Base-by-base conservation (phyloP, 2,329 filamentous ascomycete genomes). In the Macrophomina phaseolina region DNA sequence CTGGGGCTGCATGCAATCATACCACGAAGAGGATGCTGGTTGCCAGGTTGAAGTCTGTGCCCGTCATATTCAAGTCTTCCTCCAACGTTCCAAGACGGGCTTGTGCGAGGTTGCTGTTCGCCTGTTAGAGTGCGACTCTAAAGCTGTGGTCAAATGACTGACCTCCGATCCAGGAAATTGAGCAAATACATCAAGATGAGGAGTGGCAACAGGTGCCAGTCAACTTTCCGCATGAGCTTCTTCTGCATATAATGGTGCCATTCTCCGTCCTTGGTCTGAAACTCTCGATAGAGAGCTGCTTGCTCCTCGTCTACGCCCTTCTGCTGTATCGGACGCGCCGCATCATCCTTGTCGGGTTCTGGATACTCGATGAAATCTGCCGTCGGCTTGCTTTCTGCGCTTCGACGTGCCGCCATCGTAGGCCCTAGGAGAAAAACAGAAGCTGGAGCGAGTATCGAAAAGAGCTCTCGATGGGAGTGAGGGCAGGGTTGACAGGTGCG, bases 71-170 rank as follows among this genome's bases (percentile, higher is more conserved):
- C n/a, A 68, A 42, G 14, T 68, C 64, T 28, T 51, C 63, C n/a
- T 48, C 69, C 14, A 72, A 64, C 16, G 70, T 69, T 34, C 73
- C 71, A 14, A 78, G 78, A 69, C 84, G 84, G 2, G 84, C 91
- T 79, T 82, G 93, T 46, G 90, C 90, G 68, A 92, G 90, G 72
- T 93, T 93, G 52, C 91, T 92, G 30, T 87, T 6, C 5, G 18
- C 5, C 5, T 5, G 40, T 67, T 12, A 67, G 48, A 28, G 23
- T 4, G 12, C 9, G 34, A 4, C 3, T 28, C 11, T 16, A 4
- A 7, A 32, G 11, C n/a, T 8, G 8, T 9, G 8, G 40, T n/a
- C 12, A 2, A 16, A 46, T 5, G 6, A 55, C 51, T 16, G 34
- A 60, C 46, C 56, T 67, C 18, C 60, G 58, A 42, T 76, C 74